Conservation (phyloP, 1,284 basidiomycete genomes). For the Afroboletus lepidellus region DNA sequence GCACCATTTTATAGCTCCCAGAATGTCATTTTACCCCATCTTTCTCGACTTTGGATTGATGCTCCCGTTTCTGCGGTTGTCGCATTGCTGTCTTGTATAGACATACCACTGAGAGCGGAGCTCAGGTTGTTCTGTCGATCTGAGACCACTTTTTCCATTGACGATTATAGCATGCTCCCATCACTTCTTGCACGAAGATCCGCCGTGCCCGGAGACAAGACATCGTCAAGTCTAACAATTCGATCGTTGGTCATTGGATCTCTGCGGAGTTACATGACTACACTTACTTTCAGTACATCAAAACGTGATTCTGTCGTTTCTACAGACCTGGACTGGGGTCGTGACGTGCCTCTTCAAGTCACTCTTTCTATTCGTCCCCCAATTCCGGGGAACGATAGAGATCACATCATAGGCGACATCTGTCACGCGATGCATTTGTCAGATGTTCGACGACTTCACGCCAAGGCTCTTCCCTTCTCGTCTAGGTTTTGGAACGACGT, state of each 20-base stretch:
- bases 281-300: background rate
- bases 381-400: too few species aligned
- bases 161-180: background rate
- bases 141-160: background rate
- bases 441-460: background rate
- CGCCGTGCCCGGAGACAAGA: too few species aligned
- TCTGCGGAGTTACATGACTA: too few species aligned
- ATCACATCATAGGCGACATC: background rate
- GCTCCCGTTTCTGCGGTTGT: background rate
- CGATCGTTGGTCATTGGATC: background rate
- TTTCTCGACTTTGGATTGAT: slow-evolving; percentile 4
- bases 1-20: background rate
- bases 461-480: background rate
- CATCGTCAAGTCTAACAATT: background rate
- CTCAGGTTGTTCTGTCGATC: background rate
- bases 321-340: background rate
- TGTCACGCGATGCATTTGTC: background rate
- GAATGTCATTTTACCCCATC: slow-evolving; percentile 7
- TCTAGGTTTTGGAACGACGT: background rate
- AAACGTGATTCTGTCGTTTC: background rate
- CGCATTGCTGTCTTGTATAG: slow-evolving; percentile 8
- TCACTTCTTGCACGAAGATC: background rate
- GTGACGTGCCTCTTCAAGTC: background rate
- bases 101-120: background rate
- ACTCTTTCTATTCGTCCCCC: background rate